These are phyloP conservation scores for Ampelomyces quisqualis DNA, from an alignment of 2,329 filamentous ascomycete genomes.

Conservation along the genomic window DNA sequence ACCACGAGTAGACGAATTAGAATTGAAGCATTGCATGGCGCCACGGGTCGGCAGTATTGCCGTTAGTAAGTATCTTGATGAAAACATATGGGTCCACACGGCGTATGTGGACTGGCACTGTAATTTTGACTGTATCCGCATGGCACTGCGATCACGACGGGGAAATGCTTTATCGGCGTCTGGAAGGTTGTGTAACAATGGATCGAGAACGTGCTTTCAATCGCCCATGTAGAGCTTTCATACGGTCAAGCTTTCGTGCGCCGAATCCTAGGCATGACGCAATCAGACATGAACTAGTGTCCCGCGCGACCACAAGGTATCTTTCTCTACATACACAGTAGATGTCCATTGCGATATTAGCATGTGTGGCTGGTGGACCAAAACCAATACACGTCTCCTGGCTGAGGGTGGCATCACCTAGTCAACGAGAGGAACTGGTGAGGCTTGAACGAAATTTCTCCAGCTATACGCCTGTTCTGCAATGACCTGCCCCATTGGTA, in stretches of 20 bases:
- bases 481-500: too few relatives aligned
- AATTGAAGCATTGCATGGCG: conserved; percentile 27
- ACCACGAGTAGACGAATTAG: conserved; percentile 44
- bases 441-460: too few relatives aligned
- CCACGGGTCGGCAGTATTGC: conserved; percentile 16
- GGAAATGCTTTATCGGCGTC: conserved; percentile 1
- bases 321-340: too few relatives aligned
- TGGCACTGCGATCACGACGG: conserved; percentile 1
- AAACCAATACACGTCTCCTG: too few relatives aligned
- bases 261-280: too few relatives aligned
- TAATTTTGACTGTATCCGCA: conserved; percentile 29
- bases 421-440: too few relatives aligned
- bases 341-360: too few relatives aligned
- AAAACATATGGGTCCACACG: conserved; percentile 2
- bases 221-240: background rate
- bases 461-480: too few relatives aligned
- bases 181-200: conserved; percentile 1
- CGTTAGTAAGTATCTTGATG: conserved; percentile 23
- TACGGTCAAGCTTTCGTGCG: background rate
- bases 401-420: too few relatives aligned
- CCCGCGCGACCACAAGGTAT: too few relatives aligned
- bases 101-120: conserved; percentile 12
- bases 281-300: too few relatives aligned
- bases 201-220: background rate
- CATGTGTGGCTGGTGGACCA: too few relatives aligned